Evolutionary conservation across 2,329 filamentous ascomycete genomes (phyloP), one percentile per base, ranked within the genome.

Genomic region (Trichocomaceae sp.): DNA sequence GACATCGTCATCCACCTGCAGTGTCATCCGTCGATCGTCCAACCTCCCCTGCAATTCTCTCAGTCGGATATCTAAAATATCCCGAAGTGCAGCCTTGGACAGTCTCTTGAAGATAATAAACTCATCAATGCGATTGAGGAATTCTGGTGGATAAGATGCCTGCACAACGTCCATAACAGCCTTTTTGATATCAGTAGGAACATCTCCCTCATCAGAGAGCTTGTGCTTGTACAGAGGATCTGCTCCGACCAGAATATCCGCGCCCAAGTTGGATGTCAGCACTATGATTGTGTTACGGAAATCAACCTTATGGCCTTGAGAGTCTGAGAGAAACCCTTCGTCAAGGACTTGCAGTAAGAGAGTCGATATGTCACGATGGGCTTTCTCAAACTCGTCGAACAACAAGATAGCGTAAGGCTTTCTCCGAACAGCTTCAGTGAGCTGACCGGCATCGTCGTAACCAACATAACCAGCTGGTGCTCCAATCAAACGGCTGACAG

Each of bases 341-440:
- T 97, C 93, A 0, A 99, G 82, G 0, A 97, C 92, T 71, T 97
- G 93, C 3, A 99, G 81, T 3, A 99, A 80, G 2, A 99, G 78
- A 0, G 91, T 87, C 0, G 90, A 95, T 61, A 97, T 96, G 64
- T 99, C 93, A 52, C 89, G 86, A 68, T 97, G 93, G 0, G 92
- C 93, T 69, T 99, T 97, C 68, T 99, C 93, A 63, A 96, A 97
- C 69, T 97, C 93, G 69, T 99, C 93, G 63, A 99, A 95, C 1
- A 99, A 79, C 0, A 99, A 79, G 0, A 99, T 90, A 0, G 92
- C 91, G 63, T 97, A 97, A 0, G 93, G 93, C 70, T 97, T 97
- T 57, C 93, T 83, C 55, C 93, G 83, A 2, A 99, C 90, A 4
- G 92, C 91, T 73, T 99, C 93, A 0, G 93, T 97, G 10, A 99